Conservation (phyloP, 108 stramenopile species). For the Cyclotella baltica region DNA sequence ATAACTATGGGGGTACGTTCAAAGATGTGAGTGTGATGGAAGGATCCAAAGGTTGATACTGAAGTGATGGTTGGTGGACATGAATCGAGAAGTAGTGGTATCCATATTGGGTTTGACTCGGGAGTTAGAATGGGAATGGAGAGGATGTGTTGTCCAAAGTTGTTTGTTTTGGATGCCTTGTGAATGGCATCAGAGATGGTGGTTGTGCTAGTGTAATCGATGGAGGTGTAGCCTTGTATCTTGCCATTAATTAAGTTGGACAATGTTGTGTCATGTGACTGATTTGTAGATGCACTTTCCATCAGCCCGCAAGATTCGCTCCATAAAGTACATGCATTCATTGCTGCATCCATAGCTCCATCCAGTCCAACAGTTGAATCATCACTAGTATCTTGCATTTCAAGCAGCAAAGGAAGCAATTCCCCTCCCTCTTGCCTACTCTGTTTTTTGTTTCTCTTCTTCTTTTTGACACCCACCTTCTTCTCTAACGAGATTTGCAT, state of each 20-base stretch:
- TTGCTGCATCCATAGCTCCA: background rate
- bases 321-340: background rate
- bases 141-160: constrained; percentile 19
- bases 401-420: background rate
- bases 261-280: background rate
- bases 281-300: too few species aligned
- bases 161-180: constrained; percentile 6
- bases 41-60: constrained; percentile 69
- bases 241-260: background rate
- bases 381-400: background rate
- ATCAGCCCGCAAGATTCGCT: background rate
- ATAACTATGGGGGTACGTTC: constrained; percentile 63
- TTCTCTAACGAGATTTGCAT: constrained; percentile 44
- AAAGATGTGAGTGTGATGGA: constrained; percentile 58
- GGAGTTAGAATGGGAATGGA: constrained; percentile 24
- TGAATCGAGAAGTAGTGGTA: constrained; percentile 46
- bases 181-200: constrained; percentile 32
- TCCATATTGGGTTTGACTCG: constrained; percentile 4
- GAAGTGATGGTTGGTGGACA: constrained; percentile 66
- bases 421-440: background rate
- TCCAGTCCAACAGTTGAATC: background rate
- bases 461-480: constrained; percentile 18
- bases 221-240: constrained; percentile 10
- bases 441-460: constrained; percentile 19
- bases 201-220: constrained; percentile 2